Evolutionary conservation across 148 eudicot species (phyloP).

Genomic region (Dianthus caryophyllus): DNA sequence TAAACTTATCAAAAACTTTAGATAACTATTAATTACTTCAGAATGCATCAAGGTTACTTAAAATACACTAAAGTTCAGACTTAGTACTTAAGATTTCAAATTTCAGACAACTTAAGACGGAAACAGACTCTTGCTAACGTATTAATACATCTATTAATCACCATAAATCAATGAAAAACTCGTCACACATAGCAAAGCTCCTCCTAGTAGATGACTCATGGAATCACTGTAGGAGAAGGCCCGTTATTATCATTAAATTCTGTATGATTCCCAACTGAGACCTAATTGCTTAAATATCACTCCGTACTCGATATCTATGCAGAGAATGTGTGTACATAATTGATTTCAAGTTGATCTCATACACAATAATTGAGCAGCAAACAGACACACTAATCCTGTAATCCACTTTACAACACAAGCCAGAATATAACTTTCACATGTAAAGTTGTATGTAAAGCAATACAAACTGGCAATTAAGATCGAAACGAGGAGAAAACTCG

Average conservation of each 20-base stretch:
- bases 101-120: too few relatives aligned
- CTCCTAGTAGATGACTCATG: slow-evolving; percentile 17
- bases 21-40: too few relatives aligned
- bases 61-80: too few relatives aligned
- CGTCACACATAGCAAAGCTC: slow-evolving; percentile 14
- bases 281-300: slow-evolving; percentile 13
- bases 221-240: slow-evolving; percentile 7
- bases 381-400: slow-evolving; percentile 19
- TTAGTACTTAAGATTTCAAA: too few relatives aligned
- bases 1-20: background rate
- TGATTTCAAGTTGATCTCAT: slow-evolving; percentile 19
- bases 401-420: slow-evolving; percentile 38
- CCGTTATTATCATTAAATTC: slow-evolving; percentile 19
- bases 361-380: slow-evolving; percentile 29
- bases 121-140: too few relatives aligned
- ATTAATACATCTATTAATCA: background rate
- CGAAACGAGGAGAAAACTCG: background rate
- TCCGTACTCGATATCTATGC: too few relatives aligned
- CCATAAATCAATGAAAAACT: slow-evolving; percentile 1
- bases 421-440: slow-evolving; percentile 18
- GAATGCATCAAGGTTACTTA: too few relatives aligned
- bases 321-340: slow-evolving; percentile 19
- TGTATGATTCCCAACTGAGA: slow-evolving; percentile 24
- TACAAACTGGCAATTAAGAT: background rate
- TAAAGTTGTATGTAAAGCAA: background rate